phyloP scores from a whole-genome alignment of 768 basidiomycete species.

The Rhodosporidiobolus sp. region DNA sequence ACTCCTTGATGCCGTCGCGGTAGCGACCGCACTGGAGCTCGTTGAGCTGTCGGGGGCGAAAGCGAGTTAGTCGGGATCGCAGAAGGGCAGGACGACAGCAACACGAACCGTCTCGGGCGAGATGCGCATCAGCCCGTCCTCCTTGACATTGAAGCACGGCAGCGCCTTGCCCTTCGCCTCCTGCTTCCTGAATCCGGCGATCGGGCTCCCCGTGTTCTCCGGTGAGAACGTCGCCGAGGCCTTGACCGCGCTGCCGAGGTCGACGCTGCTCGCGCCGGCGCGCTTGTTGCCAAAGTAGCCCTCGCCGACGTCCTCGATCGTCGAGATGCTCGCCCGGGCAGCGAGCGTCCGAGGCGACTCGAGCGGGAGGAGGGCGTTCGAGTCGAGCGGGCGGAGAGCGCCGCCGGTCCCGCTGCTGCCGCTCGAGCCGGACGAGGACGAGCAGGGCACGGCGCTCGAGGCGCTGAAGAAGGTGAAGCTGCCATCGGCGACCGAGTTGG shows the following conservation, averaged over 20 bases:
- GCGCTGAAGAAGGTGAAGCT: conserved; percentile 1
- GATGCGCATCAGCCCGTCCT: conserved; percentile 94
- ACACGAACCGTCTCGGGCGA: conserved; percentile 68
- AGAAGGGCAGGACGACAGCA: not conserved
- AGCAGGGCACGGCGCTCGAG: not conserved
- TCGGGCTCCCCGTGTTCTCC: conserved; percentile 51
- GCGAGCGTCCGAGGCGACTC: conserved; percentile 24
- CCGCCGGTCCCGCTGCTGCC: no score
- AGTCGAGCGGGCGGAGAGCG: conserved; percentile 13
- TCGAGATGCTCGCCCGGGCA: conserved; percentile 1
- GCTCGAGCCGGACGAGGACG: not conserved
- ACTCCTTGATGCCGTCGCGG: conserved; percentile 60
- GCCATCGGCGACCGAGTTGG: conserved; percentile 37
- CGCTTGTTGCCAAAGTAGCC: conserved; percentile 12
- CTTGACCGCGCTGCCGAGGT: conserved; percentile 10
- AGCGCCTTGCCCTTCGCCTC: conserved; percentile 89
- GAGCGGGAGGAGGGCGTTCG: conserved; percentile 26
- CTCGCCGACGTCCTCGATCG: not conserved
- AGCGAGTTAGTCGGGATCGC: conserved; percentile 32
- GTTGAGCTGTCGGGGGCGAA: conserved; percentile 60
- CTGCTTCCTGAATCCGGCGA: conserved; percentile 87
- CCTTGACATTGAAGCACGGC: conserved; percentile 87
- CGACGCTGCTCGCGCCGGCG: conserved; percentile 2
- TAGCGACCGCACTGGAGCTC: conserved; percentile 72
- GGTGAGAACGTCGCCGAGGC: conserved; percentile 12